These are phyloP conservation scores for Lactarius hatsudake DNA, from an alignment of 768 basidiomycete species.

Conservation along the genomic window DNA sequence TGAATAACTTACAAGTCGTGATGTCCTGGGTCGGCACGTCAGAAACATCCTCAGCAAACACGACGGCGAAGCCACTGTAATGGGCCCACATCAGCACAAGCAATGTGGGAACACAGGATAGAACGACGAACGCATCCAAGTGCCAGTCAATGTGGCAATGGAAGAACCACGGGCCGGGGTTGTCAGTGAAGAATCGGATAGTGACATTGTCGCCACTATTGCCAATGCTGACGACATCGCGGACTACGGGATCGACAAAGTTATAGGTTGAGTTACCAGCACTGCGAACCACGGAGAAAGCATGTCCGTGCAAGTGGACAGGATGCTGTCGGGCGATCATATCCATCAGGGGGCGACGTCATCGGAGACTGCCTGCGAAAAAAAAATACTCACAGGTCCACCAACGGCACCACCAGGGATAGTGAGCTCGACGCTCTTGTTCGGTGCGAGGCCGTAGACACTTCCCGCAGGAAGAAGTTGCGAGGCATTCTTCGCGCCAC, in stretches of 20 bases:
- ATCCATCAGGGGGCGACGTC: not conserved
- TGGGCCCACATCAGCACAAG: not conserved
- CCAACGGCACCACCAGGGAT: conserved; percentile 42
- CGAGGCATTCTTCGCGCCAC: conserved; percentile 45
- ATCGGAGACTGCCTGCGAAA: no score
- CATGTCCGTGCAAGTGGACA: conserved; percentile 24
- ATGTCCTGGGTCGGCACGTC: conserved; percentile 1
- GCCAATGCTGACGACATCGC: conserved; percentile 29
- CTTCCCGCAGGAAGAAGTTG: conserved; percentile 50
- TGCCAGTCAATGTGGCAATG: conserved; percentile 37
- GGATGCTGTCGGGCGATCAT: conserved; percentile 13
- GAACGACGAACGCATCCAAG: conserved; percentile 46
- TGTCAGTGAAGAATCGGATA: conserved; percentile 34
- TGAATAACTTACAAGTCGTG: not conserved
- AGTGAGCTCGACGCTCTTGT: conserved; percentile 46
- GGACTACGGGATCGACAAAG: conserved; percentile 24
- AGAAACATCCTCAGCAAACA: conserved; percentile 21
- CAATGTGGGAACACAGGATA: conserved; percentile 39
- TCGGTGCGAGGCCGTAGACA: conserved; percentile 46
- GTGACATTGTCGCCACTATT: conserved; percentile 20
- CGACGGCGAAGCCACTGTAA: conserved; percentile 15
- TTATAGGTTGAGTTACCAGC: conserved; percentile 19
- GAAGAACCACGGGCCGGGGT: conserved; percentile 33
- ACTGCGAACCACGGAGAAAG: conserved; percentile 17
- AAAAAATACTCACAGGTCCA: conserved; percentile 30